A percentile compares a stretch with the other conserved stretches of the same genome.
These are phyloP conservation scores for Gentiana straminea DNA, from an alignment of 257 asterid genomes.

Conservation along the genomic window DNA sequence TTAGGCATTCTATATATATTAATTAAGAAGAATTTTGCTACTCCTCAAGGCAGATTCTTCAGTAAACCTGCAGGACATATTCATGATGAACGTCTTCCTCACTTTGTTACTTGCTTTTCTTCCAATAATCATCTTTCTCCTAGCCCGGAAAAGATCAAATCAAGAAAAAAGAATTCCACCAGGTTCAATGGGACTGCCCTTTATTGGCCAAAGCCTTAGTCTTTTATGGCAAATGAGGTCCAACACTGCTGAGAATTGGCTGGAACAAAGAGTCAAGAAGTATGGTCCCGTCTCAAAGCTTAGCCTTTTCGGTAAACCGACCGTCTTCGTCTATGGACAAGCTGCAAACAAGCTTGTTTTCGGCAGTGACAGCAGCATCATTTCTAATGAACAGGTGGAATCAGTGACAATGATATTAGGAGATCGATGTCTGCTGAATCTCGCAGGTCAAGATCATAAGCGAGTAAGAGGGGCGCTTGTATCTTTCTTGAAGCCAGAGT, in stretches of 20 bases:
- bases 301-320: slow-evolving; percentile 61
- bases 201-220: slow-evolving; percentile 50
- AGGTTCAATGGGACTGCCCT: slow-evolving; percentile 51
- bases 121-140: slow-evolving; percentile 25
- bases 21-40: slow-evolving; percentile 26
- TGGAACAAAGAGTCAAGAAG: slow-evolving; percentile 30
- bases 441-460: slow-evolving; percentile 52
- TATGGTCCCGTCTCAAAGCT: slow-evolving; percentile 57
- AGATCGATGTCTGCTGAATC: slow-evolving; percentile 34
- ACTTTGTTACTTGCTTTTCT: slow-evolving; percentile 19
- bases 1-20: too few species aligned
- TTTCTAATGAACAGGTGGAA: slow-evolving; percentile 42
- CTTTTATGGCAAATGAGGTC: slow-evolving; percentile 60
- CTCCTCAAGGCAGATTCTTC: slow-evolving; percentile 46
- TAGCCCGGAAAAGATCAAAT: slow-evolving; percentile 10
- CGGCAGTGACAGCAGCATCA: slow-evolving; percentile 25
- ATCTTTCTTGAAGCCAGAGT: slow-evolving; percentile 41
- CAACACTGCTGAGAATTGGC: slow-evolving; percentile 61
- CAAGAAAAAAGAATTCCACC: slow-evolving; percentile 31
- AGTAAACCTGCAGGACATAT: slow-evolving; percentile 29
- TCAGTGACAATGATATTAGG: slow-evolving; percentile 56
- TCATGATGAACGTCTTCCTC: slow-evolving; percentile 1
- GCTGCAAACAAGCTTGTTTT: slow-evolving; percentile 69
- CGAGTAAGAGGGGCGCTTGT: slow-evolving; percentile 37
- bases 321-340: slow-evolving; percentile 61